Percentiles rank a stretch among this genome's conserved stretches.
These are phyloP conservation scores for Linum lewisii DNA, from an alignment of 345 rosid species.

Conservation along the genomic window DNA sequence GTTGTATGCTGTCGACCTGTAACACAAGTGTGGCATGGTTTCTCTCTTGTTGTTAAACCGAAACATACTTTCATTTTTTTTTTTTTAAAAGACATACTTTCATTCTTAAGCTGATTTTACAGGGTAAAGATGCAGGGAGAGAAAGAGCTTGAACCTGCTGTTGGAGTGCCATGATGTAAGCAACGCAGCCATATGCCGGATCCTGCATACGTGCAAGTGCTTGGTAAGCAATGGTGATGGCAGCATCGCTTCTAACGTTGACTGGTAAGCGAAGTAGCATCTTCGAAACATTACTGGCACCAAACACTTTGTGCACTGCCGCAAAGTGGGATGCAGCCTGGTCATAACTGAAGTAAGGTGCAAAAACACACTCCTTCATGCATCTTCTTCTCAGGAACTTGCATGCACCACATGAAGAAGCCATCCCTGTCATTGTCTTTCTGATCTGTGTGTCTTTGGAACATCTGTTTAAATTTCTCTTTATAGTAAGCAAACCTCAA, in stretches of 20 bases:
- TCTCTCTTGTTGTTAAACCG: neutral
- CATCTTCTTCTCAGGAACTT: conserved; percentile 72
- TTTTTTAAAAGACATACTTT: too few species aligned
- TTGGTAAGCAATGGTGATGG: conserved; percentile 52
- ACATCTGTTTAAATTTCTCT: conserved; percentile 24
- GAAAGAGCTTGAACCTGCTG: conserved; percentile 40
- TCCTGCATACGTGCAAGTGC: conserved; percentile 56
- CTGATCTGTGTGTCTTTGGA: conserved; percentile 22
- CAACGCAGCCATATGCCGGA: conserved; percentile 58
- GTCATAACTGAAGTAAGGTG: conserved; percentile 63
- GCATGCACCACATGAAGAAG: conserved; percentile 85
- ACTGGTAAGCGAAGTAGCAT: conserved; percentile 44
- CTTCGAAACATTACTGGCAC: conserved; percentile 75
- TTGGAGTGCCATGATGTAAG: conserved; percentile 57
- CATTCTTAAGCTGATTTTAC: neutral
- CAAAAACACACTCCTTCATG: conserved; percentile 52
- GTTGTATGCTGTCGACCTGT: conserved; percentile 60
- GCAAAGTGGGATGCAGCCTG: conserved; percentile 57
- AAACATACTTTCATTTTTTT: conserved; percentile 1
- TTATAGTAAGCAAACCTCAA: conserved; percentile 29
- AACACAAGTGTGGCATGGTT: conserved; percentile 4
- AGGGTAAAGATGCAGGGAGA: neutral
- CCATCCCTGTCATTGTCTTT: conserved; percentile 56
- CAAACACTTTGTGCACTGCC: conserved; percentile 72
- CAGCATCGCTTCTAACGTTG: conserved; percentile 44